phyloP scores from a whole-genome alignment of 495 filamentous ascomycete species.

The Oidiodendron maius region DNA sequence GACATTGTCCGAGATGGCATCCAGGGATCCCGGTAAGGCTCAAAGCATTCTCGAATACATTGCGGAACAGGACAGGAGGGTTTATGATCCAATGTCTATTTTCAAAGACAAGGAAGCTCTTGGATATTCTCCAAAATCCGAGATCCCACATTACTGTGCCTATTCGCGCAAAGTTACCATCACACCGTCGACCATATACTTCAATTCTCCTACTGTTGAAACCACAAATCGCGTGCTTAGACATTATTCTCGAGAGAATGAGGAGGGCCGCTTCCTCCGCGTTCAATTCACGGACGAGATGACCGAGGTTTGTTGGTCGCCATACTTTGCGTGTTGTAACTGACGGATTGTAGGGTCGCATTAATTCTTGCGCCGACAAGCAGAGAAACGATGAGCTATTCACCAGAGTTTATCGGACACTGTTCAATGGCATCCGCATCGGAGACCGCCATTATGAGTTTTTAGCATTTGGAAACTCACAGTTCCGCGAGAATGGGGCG shows the following conservation, averaged over 20 bases:
- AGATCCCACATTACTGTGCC: constrained; percentile 66
- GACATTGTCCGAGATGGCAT: constrained; percentile 44
- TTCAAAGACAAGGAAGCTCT: constrained; percentile 48
- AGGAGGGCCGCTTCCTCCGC: constrained; percentile 77
- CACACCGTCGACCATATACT: constrained; percentile 79
- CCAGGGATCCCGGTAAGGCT: constrained; percentile 31
- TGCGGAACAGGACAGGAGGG: constrained; percentile 48
- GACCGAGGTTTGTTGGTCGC: constrained; percentile 32
- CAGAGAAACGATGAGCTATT: constrained; percentile 65
- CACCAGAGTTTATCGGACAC: constrained; percentile 60
- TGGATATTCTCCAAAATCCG: constrained; percentile 40
- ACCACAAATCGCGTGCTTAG: constrained; percentile 84
- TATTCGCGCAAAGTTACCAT: constrained; percentile 68
- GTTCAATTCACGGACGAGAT: constrained; percentile 88
- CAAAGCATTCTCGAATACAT: constrained; percentile 56
- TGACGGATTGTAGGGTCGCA: constrained; percentile 40
- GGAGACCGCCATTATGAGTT: constrained; percentile 81
- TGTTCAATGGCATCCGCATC: constrained; percentile 75
- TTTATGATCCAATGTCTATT: constrained; percentile 69
- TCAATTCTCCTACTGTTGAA: constrained; percentile 71
- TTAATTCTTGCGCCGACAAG: constrained; percentile 46
- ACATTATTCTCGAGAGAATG: constrained; percentile 50
- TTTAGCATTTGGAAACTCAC: constrained; percentile 92
- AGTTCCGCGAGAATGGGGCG: constrained; percentile 86
- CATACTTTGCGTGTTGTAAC: not conserved